phyloP scores from a whole-genome alignment of 768 basidiomycete genomes.

The Podaxis mareebaensis region DNA sequence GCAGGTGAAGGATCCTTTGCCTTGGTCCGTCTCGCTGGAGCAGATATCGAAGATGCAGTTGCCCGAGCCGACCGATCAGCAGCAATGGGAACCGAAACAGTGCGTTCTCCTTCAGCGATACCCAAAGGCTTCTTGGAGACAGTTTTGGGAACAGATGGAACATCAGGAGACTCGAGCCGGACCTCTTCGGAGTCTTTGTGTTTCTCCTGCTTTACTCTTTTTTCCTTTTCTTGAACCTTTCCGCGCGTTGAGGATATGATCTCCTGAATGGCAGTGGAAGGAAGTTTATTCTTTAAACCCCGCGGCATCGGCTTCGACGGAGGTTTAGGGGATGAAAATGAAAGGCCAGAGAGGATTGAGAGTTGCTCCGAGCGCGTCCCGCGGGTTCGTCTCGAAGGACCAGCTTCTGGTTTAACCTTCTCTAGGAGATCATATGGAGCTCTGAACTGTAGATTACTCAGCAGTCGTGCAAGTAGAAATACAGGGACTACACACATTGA shows the following conservation, averaged over 20 bases:
- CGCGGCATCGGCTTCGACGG: conserved; percentile 18
- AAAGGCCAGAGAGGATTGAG: conserved; percentile 27
- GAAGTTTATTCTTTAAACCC: background rate
- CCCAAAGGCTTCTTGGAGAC: conserved; percentile 8
- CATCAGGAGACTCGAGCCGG: background rate
- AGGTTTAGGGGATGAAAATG: conserved; percentile 19
- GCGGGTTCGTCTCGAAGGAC: conserved; percentile 61
- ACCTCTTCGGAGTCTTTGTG: conserved; percentile 13
- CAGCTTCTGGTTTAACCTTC: conserved; percentile 40
- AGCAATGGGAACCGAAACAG: background rate
- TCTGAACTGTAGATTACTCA: conserved; percentile 51
- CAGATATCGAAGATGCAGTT: background rate
- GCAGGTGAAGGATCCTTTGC: background rate
- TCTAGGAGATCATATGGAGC: conserved; percentile 61
- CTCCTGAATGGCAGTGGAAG: conserved; percentile 4
- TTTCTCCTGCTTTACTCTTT: background rate
- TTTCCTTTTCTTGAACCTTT: conserved; percentile 20
- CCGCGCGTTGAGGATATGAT: conserved; percentile 9
- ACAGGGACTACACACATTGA: conserved; percentile 51
- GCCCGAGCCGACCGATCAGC: background rate
- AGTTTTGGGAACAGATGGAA: background rate
- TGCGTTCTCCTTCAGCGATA: background rate
- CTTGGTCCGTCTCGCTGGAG: conserved; percentile 5
- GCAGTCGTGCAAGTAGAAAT: conserved; percentile 14
- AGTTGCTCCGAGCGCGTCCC: conserved; percentile 47